These are phyloP conservation scores for Candida albicans DNA, from an alignment of 1,139 yeast species.

Conservation along the genomic window DNA sequence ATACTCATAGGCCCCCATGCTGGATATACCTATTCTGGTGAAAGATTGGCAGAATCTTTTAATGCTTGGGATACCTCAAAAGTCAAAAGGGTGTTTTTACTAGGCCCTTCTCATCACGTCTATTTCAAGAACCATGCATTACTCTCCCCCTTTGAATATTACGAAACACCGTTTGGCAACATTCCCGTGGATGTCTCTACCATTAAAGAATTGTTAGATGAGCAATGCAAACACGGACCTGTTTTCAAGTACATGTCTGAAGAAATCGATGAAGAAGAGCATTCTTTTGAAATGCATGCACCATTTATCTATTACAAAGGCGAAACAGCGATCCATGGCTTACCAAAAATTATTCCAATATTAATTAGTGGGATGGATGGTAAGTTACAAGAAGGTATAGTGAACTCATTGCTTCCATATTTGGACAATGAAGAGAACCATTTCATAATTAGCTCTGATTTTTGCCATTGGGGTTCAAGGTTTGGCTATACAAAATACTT, in stretches of 20 bases:
- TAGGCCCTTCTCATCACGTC: slow-evolving; percentile 96
- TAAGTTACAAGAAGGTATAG: slow-evolving; percentile 45
- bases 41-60: slow-evolving; percentile 75
- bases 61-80: slow-evolving; percentile 62
- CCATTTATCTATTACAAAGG: slow-evolving; percentile 56
- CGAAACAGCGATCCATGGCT: slow-evolving; percentile 31
- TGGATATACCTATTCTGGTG: slow-evolving; percentile 83
- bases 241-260: slow-evolving; percentile 57
- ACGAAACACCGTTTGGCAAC: slow-evolving; percentile 83
- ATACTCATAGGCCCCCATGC: slow-evolving; percentile 77
- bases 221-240: slow-evolving; percentile 13
- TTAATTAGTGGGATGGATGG: slow-evolving; percentile 67
- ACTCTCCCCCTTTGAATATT: slow-evolving; percentile 52
- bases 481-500: slow-evolving; percentile 71
- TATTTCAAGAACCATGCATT: slow-evolving; percentile 64
- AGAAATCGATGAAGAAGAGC: slow-evolving; percentile 79
- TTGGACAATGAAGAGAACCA: slow-evolving; percentile 58
- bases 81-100: slow-evolving; percentile 65
- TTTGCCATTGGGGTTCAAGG: slow-evolving; percentile 93
- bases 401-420: slow-evolving; percentile 52
- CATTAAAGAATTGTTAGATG: slow-evolving; percentile 30
- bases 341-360: slow-evolving; percentile 71
- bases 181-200: slow-evolving; percentile 61
- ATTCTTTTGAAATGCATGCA: slow-evolving; percentile 92
- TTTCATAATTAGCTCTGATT: slow-evolving; percentile 84